These are phyloP conservation scores for Taxawa tesnikishii DNA, from an alignment of 2,329 filamentous ascomycete genomes.

Conservation along the genomic window DNA sequence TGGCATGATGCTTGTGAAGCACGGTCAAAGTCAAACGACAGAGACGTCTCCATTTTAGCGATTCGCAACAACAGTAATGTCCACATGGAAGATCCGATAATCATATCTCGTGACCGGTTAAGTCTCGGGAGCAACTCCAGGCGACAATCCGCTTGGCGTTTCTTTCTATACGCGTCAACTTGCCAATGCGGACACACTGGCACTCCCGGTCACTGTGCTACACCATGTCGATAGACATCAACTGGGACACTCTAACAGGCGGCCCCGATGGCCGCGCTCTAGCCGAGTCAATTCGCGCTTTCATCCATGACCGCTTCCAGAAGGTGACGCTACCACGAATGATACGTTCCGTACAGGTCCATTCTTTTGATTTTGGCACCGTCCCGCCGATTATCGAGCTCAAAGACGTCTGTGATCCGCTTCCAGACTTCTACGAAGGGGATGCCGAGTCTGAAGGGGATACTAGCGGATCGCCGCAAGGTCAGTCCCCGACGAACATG, in stretches of 20 bases:
- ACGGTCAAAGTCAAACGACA: too few relatives aligned
- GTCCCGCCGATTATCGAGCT: conserved; percentile 77
- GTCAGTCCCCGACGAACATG: not conserved
- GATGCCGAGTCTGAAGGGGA: conserved; percentile 39
- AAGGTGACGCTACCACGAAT: conserved; percentile 82
- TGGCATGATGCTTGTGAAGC: too few relatives aligned
- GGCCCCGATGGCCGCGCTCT: conserved; percentile 78
- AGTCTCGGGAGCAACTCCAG: not conserved
- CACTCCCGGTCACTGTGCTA: conserved; percentile 2
- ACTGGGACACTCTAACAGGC: conserved; percentile 85
- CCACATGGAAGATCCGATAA: too few relatives aligned
- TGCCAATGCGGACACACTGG: not conserved
- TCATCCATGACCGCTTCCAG: conserved; percentile 94
- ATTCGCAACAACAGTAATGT: too few relatives aligned
- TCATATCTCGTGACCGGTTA: too few relatives aligned
- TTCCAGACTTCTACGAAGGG: conserved; percentile 92
- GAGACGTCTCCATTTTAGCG: too few relatives aligned
- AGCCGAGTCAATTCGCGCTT: conserved; percentile 76
- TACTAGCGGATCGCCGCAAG: not conserved
- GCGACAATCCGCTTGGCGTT: conserved; percentile 6
- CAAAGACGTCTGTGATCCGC: conserved; percentile 91
- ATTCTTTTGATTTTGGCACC: conserved; percentile 83
- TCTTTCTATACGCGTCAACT: not conserved
- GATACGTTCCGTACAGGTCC: conserved; percentile 90
- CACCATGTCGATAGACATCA: conserved; percentile 89